Evolutionary conservation across 2,329 filamentous ascomycete genomes (phyloP).

Genomic region (Penicillium occitanis): DNA sequence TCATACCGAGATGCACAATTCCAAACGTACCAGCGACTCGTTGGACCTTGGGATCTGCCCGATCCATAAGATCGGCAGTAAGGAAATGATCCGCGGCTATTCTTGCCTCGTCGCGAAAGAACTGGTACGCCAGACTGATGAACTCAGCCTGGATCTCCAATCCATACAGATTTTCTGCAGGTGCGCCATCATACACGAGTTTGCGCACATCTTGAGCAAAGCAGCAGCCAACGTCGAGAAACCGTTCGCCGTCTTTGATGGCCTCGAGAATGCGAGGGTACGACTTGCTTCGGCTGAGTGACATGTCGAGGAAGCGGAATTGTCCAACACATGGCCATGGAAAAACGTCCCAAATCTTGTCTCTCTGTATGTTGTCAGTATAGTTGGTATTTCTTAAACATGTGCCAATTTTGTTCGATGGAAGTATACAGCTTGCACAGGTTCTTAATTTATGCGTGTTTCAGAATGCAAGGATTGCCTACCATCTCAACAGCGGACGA

Average conservation of each 20-base stretch:
- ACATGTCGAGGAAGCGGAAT: constrained; percentile 19
- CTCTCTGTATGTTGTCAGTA: constrained; percentile 13
- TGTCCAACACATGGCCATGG: constrained; percentile 19
- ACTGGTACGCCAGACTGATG: constrained; percentile 59
- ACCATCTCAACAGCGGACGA: constrained; percentile 3
- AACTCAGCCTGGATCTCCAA: constrained; percentile 52
- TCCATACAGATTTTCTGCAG: constrained; percentile 50
- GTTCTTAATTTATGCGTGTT: neutral
- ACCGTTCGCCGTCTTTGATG: constrained; percentile 21
- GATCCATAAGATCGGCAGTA: constrained; percentile 45
- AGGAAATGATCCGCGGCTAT: constrained; percentile 51
- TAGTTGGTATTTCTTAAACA: neutral
- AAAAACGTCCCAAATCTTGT: constrained; percentile 22
- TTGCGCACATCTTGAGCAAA: constrained; percentile 23
- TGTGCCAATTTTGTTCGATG: neutral
- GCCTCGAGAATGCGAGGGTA: constrained; percentile 22
- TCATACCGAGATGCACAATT: constrained; percentile 42
- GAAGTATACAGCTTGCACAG: neutral
- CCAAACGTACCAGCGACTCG: constrained; percentile 34
- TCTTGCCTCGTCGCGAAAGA: constrained; percentile 59
- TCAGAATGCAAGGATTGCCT: neutral
- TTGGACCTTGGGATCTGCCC: constrained; percentile 28
- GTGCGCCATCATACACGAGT: constrained; percentile 48
- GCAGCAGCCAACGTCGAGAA: constrained; percentile 24
- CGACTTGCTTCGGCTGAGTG: constrained; percentile 12